Base-by-base conservation (phyloP, 2,329 filamentous ascomycete genomes). In the Monilinia vaccinii-corymbosi region DNA sequence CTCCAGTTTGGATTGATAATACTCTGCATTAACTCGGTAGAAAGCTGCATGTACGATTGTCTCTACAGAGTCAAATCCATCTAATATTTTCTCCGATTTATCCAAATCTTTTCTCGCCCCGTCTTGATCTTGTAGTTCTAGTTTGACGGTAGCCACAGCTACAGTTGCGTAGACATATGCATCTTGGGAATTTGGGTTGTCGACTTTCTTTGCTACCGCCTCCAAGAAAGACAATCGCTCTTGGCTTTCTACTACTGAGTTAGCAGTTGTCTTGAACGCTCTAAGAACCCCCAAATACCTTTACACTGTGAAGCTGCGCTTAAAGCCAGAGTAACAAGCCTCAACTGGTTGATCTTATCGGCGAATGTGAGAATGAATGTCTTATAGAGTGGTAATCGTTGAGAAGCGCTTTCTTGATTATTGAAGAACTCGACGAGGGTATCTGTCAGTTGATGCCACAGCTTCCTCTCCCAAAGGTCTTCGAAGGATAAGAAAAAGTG, bases 391-490 rank as follows among this genome's bases (percentile, higher is more conserved):
- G 86, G 80, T 77, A 99, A 83, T 71, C 93, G 87, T 77, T 96
- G 91, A 61, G 84, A 80, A 60, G 85, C 87, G 75, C 92, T 97
- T 72, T 86, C 84, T 48, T 88, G 82, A 69, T 89, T 78, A 71
- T 86, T 86, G 79, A 97, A 99, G 82, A 93, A 97, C 67, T 89
- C 82, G 68, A 96, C 80, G 60, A 99, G 83, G 57, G 87, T 81
- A 72, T 96, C 88, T 40, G 94, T 99, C 67, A 99, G 87, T 77
- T 99, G 92, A 79, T 99, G 94, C 94, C 94, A 99, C 77, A 99
- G 83, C 78, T 97, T 97, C 71, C 93, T 87, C 80, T 99, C 94
- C 94, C 94, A 99, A 72, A 86, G 89, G 73, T 96, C 91, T 79
- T 99, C 94, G 67, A 99, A 96, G 70, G 87, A 85, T 69, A 99